phyloP scores from a whole-genome alignment of 441 rosid species.

The Brassica hybrid region DNA sequence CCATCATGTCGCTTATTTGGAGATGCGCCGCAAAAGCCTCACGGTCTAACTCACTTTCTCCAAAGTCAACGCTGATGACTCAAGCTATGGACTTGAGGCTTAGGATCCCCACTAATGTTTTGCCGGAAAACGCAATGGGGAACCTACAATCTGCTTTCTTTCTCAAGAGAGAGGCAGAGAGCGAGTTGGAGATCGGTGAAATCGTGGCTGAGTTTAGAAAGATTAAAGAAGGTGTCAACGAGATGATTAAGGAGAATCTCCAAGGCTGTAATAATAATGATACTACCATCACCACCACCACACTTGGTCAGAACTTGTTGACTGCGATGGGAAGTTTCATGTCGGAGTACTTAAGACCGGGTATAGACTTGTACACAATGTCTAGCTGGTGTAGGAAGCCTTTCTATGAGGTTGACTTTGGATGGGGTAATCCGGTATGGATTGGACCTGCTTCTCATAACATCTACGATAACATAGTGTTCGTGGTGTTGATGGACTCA shows the following conservation, averaged over 20 bases:
- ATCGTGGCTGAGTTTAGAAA: slow-evolving; percentile 14
- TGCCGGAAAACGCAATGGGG: background rate
- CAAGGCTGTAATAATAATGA: background rate
- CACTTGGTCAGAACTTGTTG: slow-evolving; percentile 11
- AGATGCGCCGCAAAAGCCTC: slow-evolving; percentile 19
- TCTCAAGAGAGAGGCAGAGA: slow-evolving; percentile 6
- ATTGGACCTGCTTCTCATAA: background rate
- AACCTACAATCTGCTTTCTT: slow-evolving; percentile 11
- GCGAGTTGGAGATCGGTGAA: background rate
- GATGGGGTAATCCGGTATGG: slow-evolving; percentile 38
- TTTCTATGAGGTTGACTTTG: slow-evolving; percentile 32
- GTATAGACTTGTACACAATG: slow-evolving; percentile 14
- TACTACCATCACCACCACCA: background rate
- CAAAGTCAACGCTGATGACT: background rate
- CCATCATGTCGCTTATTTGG: slow-evolving; percentile 13
- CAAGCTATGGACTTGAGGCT: slow-evolving; percentile 20
- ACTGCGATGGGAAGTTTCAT: background rate
- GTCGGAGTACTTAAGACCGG: background rate
- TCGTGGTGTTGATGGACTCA: slow-evolving; percentile 6
- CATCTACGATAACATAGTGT: background rate
- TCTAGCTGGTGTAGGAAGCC: slow-evolving; percentile 31
- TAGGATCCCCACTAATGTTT: slow-evolving; percentile 13
- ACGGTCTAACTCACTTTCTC: background rate
- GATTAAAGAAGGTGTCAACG: background rate
- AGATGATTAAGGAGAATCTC: slow-evolving; percentile 21